Percentiles rank a stretch among this genome's conserved stretches.
Conservation (phyloP, 352 stramenopile species). For the Phytophthora kernoviae region DNA sequence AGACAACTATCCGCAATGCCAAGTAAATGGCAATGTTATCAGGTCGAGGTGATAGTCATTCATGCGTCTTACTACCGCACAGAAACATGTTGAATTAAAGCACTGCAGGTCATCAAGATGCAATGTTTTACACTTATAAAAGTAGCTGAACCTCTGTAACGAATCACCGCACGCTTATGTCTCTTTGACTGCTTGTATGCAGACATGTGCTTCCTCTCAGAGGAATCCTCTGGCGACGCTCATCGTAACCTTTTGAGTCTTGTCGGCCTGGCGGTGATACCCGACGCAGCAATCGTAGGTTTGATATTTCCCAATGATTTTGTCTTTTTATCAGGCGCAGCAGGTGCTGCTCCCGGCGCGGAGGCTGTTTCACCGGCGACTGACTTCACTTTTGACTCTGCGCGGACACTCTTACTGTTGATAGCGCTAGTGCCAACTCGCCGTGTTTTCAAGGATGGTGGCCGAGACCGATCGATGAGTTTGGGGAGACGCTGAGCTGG, state of each 20-base stretch:
- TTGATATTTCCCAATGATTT: constrained; percentile 10
- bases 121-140: background rate
- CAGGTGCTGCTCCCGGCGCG: background rate
- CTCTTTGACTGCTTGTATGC: too few species aligned
- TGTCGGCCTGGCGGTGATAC: constrained; percentile 27
- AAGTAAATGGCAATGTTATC: constrained; percentile 1
- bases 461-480: constrained; percentile 30
- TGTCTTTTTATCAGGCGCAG: constrained; percentile 5
- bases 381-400: constrained; percentile 5
- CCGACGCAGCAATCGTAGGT: constrained; percentile 19
- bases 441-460: constrained; percentile 33
- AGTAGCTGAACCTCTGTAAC: background rate
- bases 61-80: too few species aligned
- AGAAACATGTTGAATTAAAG: too few species aligned
- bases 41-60: background rate
- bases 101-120: background rate
- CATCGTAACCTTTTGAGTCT: constrained; percentile 43
- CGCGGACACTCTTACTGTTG: constrained; percentile 26
- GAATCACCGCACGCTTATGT: too few species aligned
- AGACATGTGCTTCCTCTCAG: too few species aligned
- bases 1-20: constrained; percentile 33
- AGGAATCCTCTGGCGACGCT: constrained; percentile 1
- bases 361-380: constrained; percentile 8
- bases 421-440: constrained; percentile 23
- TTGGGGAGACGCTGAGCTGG: constrained; percentile 32